Conservation (phyloP, 2,329 filamentous ascomycete species). For the Geosmithia flava region DNA sequence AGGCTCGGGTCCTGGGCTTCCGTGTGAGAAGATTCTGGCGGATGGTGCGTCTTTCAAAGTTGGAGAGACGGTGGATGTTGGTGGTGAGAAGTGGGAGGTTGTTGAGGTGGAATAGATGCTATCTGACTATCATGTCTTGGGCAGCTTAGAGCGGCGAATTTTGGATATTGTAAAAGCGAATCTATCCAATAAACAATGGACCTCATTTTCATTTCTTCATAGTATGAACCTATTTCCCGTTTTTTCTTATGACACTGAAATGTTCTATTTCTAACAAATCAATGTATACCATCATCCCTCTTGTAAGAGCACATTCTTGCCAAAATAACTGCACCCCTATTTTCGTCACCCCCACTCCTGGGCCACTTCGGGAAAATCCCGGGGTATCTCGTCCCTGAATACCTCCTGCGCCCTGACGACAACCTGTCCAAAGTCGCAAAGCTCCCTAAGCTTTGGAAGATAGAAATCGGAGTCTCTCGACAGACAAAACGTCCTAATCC, state of each 20-base stretch:
- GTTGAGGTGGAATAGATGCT: background rate
- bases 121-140: background rate
- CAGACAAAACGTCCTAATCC: background rate
- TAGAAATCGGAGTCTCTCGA: background rate
- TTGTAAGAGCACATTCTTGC: background rate
- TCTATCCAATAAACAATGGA: too few relatives aligned
- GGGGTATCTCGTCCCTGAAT: background rate
- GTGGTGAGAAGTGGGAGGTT: background rate
- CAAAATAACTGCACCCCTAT: background rate
- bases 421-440: slow-evolving; percentile 14
- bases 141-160: too few relatives aligned
- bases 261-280: too few relatives aligned
- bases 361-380: background rate
- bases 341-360: background rate
- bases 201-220: too few relatives aligned
- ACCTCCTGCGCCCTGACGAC: slow-evolving; percentile 11
- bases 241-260: too few relatives aligned
- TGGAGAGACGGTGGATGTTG: background rate
- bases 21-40: slow-evolving; percentile 11
- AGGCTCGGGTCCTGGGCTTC: slow-evolving; percentile 17
- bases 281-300: background rate
- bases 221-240: too few relatives aligned
- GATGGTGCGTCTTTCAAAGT: background rate
- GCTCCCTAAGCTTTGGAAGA: background rate
- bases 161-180: too few relatives aligned